phyloP scores from a whole-genome alignment of 2,329 filamentous ascomycete species.

The Fusarium verticillioides region DNA sequence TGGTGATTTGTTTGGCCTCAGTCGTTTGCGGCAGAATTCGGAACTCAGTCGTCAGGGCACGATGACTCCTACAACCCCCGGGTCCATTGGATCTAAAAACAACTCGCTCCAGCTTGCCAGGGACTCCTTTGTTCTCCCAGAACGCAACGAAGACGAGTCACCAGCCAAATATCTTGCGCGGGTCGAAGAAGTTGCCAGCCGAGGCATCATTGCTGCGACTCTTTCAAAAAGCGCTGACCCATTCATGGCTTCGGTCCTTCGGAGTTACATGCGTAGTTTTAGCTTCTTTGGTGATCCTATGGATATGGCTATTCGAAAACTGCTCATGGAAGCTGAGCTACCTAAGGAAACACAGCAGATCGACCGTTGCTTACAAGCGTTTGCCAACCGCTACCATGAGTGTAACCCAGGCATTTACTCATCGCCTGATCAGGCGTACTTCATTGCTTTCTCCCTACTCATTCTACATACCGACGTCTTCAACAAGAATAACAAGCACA shows the following conservation, averaged over 20 bases:
- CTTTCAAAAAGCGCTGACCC: constrained; percentile 87
- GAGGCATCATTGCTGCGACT: constrained; percentile 84
- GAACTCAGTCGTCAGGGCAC: constrained; percentile 78
- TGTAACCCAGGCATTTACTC: constrained; percentile 97
- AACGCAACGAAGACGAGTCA: constrained; percentile 87
- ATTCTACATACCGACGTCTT: constrained; percentile 99
- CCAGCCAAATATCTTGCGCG: constrained; percentile 88
- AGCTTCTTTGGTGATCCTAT: constrained; percentile 96
- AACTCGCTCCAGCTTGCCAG: constrained; percentile 84
- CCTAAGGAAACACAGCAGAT: constrained; percentile 99
- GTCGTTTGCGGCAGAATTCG: constrained; percentile 82
- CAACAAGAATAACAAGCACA: constrained; percentile 99
- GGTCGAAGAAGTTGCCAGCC: constrained; percentile 81
- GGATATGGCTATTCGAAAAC: constrained; percentile 95
- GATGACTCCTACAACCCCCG: constrained; percentile 75
- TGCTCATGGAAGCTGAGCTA: constrained; percentile 95
- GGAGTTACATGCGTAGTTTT: constrained; percentile 96
- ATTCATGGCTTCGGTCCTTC: constrained; percentile 84
- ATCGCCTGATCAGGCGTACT: constrained; percentile 94
- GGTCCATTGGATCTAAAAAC: constrained; percentile 77
- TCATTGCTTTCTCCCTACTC: constrained; percentile 95
- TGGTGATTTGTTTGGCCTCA: constrained; percentile 84
- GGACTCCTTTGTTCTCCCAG: constrained; percentile 77
- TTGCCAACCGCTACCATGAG: constrained; percentile 96
- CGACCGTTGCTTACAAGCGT: constrained; percentile 91